phyloP scores from a whole-genome alignment of 2,329 filamentous ascomycete genomes.

The Exophiala oligosperma region DNA sequence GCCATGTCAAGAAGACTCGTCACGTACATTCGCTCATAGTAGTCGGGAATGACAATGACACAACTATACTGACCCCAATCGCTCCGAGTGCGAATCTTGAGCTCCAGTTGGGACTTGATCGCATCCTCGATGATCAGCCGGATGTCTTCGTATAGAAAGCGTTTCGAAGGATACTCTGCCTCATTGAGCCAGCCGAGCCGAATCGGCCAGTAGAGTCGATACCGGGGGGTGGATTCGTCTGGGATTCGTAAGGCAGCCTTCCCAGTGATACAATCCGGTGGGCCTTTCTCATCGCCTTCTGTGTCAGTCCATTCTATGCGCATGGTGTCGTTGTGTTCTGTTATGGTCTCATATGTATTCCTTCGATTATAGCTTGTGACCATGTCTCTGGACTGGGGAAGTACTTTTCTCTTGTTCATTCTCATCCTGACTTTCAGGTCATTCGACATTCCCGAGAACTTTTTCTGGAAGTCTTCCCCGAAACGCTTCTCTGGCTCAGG shows the following conservation, averaged over 20 bases:
- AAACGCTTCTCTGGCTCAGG: constrained; percentile 74
- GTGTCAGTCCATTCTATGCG: constrained; percentile 96
- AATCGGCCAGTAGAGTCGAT: constrained; percentile 91
- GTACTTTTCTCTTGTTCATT: constrained; percentile 86
- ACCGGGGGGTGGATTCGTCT: constrained; percentile 83
- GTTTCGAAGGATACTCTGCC: constrained; percentile 76
- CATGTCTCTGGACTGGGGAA: constrained; percentile 96
- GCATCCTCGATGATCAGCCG: constrained; percentile 84
- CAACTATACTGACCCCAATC: constrained; percentile 91
- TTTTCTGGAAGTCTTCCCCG: constrained; percentile 72
- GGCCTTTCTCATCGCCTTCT: constrained; percentile 51
- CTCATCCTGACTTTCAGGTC: constrained; percentile 91
- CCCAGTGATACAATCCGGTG: constrained; percentile 79
- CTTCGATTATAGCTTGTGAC: constrained; percentile 92
- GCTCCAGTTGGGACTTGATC: constrained; percentile 77
- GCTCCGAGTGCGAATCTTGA: constrained; percentile 54
- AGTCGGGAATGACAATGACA: constrained; percentile 93
- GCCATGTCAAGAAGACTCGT: constrained; percentile 80
- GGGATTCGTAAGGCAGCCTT: constrained; percentile 81
- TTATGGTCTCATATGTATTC: constrained; percentile 80
- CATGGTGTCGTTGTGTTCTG: constrained; percentile 90
- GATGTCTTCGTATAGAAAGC: constrained; percentile 81
- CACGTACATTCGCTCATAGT: constrained; percentile 94
- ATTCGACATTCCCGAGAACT: constrained; percentile 77
- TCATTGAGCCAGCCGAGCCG: constrained; percentile 87